Conservation (phyloP, 352 stramenopile species). For the Saprolegnia diclina region DNA sequence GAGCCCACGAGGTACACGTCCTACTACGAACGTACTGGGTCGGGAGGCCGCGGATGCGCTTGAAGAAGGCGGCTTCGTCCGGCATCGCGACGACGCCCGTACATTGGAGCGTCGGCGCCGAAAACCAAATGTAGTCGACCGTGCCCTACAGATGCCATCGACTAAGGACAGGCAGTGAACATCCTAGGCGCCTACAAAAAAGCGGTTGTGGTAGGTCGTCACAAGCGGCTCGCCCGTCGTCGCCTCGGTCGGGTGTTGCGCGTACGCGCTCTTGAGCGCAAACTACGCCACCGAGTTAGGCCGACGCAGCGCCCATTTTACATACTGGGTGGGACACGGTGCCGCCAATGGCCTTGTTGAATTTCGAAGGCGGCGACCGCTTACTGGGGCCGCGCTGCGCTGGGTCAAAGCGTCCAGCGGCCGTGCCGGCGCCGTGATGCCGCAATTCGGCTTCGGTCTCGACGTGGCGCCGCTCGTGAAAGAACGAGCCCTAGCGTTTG, state of each 20-base stretch:
- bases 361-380: conserved; percentile 33
- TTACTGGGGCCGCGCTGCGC: not conserved
- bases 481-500: conserved; percentile 12
- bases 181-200: too few relatives aligned
- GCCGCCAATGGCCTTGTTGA: not conserved
- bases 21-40: conserved; percentile 30
- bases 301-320: not conserved
- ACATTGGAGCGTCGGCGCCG: conserved; percentile 41
- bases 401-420: conserved; percentile 36
- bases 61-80: conserved; percentile 45
- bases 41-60: conserved; percentile 37
- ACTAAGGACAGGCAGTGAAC: not conserved
- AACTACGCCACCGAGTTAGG: conserved; percentile 30
- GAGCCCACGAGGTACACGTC: not conserved
- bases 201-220: conserved; percentile 57
- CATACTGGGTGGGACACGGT: not conserved
- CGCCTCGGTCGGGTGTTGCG: conserved; percentile 38
- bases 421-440: conserved; percentile 39
- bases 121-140: conserved; percentile 74
- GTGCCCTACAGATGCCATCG: conserved; percentile 32
- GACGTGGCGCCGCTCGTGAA: conserved; percentile 4
- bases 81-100: conserved; percentile 63
- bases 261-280: conserved; percentile 54
- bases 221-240: conserved; percentile 66
- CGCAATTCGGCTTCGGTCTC: conserved; percentile 34